Evolutionary conservation across 345 rosid species (phyloP).

Genomic region (Citrus inodora): DNA sequence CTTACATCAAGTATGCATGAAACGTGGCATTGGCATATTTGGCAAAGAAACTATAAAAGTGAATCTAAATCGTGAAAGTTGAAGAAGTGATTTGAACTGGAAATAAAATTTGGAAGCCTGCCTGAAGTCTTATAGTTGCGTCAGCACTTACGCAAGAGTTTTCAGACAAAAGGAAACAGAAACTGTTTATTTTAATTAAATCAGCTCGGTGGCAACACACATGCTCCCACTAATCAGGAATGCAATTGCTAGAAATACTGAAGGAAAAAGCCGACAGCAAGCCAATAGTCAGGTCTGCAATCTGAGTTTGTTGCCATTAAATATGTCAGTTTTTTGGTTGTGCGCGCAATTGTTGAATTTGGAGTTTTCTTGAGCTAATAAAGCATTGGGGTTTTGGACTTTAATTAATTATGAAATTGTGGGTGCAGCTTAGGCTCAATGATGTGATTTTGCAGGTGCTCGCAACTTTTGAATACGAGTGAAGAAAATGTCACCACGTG

Average conservation of each 20-base stretch:
- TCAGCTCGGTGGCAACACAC: constrained; percentile 10
- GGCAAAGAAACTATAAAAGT: neutral
- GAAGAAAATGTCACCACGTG: neutral
- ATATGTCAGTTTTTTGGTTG: neutral
- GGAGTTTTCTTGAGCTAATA: neutral
- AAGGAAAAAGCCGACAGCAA: neutral
- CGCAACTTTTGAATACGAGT: neutral
- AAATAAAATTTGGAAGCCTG: no score
- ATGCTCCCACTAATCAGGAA: constrained; percentile 20
- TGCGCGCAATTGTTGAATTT: neutral
- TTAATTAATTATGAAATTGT: neutral
- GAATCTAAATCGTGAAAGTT: neutral
- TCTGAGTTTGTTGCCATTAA: neutral
- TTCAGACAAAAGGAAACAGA: neutral
- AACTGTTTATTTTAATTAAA: neutral
- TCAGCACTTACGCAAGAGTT: constrained; percentile 16
- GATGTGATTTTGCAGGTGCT: neutral
- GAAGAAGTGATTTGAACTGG: no score
- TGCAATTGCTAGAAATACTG: neutral
- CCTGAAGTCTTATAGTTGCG: neutral
- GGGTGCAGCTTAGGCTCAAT: neutral
- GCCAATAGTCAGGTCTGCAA: neutral
- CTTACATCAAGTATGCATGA: neutral
- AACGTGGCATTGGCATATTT: neutral
- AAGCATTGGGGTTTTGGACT: neutral